phyloP scores from a whole-genome alignment of 371 early-diverging fungal species.

The Mortierella sp. region DNA sequence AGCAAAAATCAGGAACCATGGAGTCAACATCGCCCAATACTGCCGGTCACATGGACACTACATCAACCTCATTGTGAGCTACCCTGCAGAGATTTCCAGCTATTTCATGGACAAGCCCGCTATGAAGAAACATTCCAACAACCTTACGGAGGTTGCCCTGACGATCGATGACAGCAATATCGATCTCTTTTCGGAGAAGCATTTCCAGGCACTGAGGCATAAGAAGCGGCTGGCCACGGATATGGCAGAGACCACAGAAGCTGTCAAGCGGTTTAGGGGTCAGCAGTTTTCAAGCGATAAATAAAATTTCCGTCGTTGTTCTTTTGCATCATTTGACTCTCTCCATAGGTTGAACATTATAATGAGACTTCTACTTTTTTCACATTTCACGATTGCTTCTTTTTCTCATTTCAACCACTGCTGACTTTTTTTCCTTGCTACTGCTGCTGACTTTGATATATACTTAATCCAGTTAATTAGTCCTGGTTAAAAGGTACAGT shows the following conservation, averaged over 20 bases:
- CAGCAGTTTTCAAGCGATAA: neutral
- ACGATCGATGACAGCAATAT: conserved; percentile 25
- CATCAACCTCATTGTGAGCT: conserved; percentile 18
- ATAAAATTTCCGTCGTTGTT: neutral
- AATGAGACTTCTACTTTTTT: no score
- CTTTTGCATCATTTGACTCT: neutral
- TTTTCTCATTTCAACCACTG: no score
- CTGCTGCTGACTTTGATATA: no score
- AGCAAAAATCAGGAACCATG: conserved; percentile 14
- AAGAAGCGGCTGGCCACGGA: conserved; percentile 9
- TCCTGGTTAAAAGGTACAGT: no score
- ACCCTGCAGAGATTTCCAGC: conserved; percentile 11
- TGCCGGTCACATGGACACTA: conserved; percentile 20
- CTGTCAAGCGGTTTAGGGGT: conserved; percentile 9
- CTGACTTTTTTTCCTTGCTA: no score
- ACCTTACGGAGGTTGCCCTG: conserved; percentile 20
- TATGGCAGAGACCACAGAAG: conserved; percentile 5
- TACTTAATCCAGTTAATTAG: no score
- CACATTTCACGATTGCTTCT: no score
- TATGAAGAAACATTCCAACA: neutral
- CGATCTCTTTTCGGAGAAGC: conserved; percentile 18
- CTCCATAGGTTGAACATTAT: no score
- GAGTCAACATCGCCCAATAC: conserved; percentile 13
- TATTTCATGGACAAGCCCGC: neutral
- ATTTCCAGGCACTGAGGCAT: conserved; percentile 2